Evolutionary conservation across 257 asterid species (phyloP), one percentile per base, ranked within the genome.

Genomic region (Cruciata laevipes): DNA sequence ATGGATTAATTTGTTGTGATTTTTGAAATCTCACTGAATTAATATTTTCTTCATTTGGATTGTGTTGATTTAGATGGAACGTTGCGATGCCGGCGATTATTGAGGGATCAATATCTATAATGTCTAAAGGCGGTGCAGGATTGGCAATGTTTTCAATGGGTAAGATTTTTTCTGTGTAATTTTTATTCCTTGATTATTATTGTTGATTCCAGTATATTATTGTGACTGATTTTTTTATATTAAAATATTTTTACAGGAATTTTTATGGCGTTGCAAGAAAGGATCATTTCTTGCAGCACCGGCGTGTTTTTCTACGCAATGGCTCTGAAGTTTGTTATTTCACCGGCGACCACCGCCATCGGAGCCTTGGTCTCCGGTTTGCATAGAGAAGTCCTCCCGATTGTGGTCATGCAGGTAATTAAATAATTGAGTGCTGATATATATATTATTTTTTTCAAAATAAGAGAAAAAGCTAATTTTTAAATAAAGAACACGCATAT

Each of bases 101-200:
- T 60, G 83, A 85, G 57, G 96, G 89, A 38, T 91, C 90, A 6
- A 79, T 89, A 30, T 32, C 76, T 62, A 84, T 91, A 31, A 83
- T 91, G 92, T 83, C 92, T 31, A 91, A 69, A 65, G 96, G 88
- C 5, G 96, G 96, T 21, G 76, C 84, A 40, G 90, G 96, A 25
- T 81, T 84, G 20, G 74, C 89, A 61, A 91, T 91, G 96, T 91
- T 91, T 74, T 79, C 68, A 38, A 82, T 87, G 80, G 96, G 96
- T 91, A 67, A 17, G 42, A 37, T 37, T 37, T 3, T 37, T 1
- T 37, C 0, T 37, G 42, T 7, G 42, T 37, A 27, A 27, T 27
- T 27, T 27, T 27, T 27, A 27, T 27, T 27, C 2, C 30, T 2
- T 27, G 30, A 27, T 27, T 27, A 27, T 27, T 27, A 27, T 27